A percentile compares a stretch with the other conserved stretches of the same genome.
Conservation (phyloP, 352 stramenopile genomes). For the Pilasporangium apinafurcum region DNA sequence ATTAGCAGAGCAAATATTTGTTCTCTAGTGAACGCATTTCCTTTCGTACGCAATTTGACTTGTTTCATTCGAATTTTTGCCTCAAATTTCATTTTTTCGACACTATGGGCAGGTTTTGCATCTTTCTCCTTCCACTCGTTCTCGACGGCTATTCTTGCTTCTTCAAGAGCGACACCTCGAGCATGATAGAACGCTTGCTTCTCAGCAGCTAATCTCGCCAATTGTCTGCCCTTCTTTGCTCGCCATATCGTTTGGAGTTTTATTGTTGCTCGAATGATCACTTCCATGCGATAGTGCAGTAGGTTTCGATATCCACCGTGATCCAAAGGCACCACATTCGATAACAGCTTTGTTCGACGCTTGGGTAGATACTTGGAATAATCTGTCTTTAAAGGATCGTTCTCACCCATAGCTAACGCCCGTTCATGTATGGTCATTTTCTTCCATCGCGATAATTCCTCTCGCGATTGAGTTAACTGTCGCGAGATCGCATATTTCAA, state of each 20-base stretch:
- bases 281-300: constrained; percentile 62
- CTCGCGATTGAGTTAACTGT: constrained; percentile 36
- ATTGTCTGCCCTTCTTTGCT: constrained; percentile 60
- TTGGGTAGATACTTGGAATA: constrained; percentile 89
- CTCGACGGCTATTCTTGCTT: constrained; percentile 45
- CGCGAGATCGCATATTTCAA: constrained; percentile 76
- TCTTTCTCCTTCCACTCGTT: constrained; percentile 75
- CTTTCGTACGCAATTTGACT: constrained; percentile 86
- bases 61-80: constrained; percentile 91
- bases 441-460: constrained; percentile 52
- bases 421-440: constrained; percentile 84
- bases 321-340: constrained; percentile 83
- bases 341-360: constrained; percentile 57
- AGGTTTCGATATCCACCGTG: constrained; percentile 87
- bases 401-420: constrained; percentile 85
- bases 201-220: constrained; percentile 63
- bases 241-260: constrained; percentile 84
- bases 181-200: constrained; percentile 90
- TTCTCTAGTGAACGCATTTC: constrained; percentile 65
- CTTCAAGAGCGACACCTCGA: constrained; percentile 64
- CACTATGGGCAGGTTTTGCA: constrained; percentile 49
- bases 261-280: constrained; percentile 60
- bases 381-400: constrained; percentile 89
- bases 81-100: constrained; percentile 93
- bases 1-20: constrained; percentile 78